Evolutionary conservation across 176 grass and related monocot genomes (phyloP).

Genomic region (Cocos nucifera): DNA sequence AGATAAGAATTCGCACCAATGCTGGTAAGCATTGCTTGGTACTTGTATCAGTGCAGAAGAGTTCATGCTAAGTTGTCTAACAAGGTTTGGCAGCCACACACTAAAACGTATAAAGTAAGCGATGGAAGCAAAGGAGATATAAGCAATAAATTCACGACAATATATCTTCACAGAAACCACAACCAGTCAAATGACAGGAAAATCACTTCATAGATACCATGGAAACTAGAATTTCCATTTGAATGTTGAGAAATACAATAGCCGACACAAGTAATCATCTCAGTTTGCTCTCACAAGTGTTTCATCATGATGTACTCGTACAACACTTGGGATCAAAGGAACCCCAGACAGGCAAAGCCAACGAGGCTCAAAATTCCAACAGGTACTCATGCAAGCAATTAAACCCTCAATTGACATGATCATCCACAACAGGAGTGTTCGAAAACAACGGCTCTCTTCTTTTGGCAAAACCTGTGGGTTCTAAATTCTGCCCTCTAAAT

Average conservation of each 20-base stretch:
- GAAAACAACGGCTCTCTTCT: slow-evolving; percentile 63
- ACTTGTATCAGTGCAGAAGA: no score
- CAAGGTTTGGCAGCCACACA: no score
- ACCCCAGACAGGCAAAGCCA: slow-evolving; percentile 5
- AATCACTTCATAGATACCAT: not conserved
- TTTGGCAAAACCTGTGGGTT: slow-evolving; percentile 77
- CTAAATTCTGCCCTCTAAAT: slow-evolving; percentile 73
- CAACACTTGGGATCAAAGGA: slow-evolving; percentile 22
- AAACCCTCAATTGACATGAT: slow-evolving; percentile 58
- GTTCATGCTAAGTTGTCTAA: no score
- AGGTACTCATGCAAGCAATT: slow-evolving; percentile 4
- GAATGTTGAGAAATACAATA: not conserved
- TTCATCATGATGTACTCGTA: slow-evolving; percentile 13
- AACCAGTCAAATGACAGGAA: not conserved
- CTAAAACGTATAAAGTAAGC: no score
- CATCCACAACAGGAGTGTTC: slow-evolving; percentile 55
- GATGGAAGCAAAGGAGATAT: not conserved
- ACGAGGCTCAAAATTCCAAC: slow-evolving; percentile 38
- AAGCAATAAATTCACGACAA: not conserved
- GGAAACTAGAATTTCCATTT: not conserved
- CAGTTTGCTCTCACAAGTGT: slow-evolving; percentile 20
- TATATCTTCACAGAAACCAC: not conserved
- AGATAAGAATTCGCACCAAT: no score
- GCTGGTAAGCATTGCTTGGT: no score
- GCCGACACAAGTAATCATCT: slow-evolving; percentile 14